A percentile compares a stretch with the other conserved stretches of the same genome.
These are phyloP conservation scores for Luzula sylvatica DNA, from an alignment of 176 grass and related monocot genomes.

Conservation along the genomic window DNA sequence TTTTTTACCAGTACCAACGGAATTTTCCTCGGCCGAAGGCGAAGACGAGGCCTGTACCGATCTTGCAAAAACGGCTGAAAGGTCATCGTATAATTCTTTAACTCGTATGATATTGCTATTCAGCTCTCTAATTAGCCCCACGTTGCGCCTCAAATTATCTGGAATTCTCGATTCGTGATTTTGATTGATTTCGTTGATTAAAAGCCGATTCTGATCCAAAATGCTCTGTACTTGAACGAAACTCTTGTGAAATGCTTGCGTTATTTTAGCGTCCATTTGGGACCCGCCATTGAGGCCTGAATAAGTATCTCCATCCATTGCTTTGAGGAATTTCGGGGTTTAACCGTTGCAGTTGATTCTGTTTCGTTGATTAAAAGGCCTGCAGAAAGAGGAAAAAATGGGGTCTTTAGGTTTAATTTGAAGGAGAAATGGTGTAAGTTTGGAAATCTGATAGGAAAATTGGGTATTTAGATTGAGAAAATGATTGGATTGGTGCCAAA, in stretches of 20 bases:
- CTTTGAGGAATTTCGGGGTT: background rate
- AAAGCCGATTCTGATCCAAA: slow-evolving; percentile 65
- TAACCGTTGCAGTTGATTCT: background rate
- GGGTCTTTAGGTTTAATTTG: slow-evolving; percentile 5
- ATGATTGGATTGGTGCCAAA: too few relatives aligned
- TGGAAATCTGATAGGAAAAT: background rate
- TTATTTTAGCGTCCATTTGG: slow-evolving; percentile 38
- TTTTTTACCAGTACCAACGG: slow-evolving; percentile 33
- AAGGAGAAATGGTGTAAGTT: background rate
- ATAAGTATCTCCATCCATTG: slow-evolving; percentile 61
- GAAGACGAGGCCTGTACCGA: slow-evolving; percentile 35
- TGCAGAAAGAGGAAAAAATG: slow-evolving; percentile 8
- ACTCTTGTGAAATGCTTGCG: slow-evolving; percentile 76
- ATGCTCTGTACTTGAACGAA: slow-evolving; percentile 81
- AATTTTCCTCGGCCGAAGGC: slow-evolving; percentile 41
- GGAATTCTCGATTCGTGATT: slow-evolving; percentile 60
- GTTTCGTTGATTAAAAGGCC: slow-evolving; percentile 18
- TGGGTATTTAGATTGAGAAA: too few relatives aligned
- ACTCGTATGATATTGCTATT: slow-evolving; percentile 81
- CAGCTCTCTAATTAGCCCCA: slow-evolving; percentile 69
- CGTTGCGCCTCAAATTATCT: slow-evolving; percentile 54
- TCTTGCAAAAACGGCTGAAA: slow-evolving; percentile 49
- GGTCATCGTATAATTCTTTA: slow-evolving; percentile 58
- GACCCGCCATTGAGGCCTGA: slow-evolving; percentile 34
- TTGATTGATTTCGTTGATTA: slow-evolving; percentile 83